Base-by-base conservation (phyloP, 2,329 filamentous ascomycete genomes). In the Grosmannia huntii region DNA sequence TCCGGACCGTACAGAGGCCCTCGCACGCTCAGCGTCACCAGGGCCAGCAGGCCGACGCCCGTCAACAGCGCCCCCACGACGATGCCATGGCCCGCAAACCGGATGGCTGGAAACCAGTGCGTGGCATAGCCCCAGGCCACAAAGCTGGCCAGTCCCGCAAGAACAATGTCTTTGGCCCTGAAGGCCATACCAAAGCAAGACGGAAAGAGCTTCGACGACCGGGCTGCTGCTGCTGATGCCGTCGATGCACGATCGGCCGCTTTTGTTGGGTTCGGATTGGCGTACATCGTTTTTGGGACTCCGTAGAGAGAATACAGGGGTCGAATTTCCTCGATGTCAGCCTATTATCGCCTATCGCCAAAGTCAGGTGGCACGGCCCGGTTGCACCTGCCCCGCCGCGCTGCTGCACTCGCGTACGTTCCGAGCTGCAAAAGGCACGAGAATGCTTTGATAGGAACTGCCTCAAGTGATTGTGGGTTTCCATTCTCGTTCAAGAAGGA, bases 61-160 rank as follows among this genome's bases (percentile, higher is more conserved):
- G 84, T 74, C 62, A 83, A 67, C 62, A 86, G 65, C 62, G 79
- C 74, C 63, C 94, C 92, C 63, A 81, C 73, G 64, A 87, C 75
- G 70, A 97, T 90, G 65, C 91, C 89, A 72, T 95, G 88, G 66
- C 87, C 89, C 49, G 89, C 78, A 80, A 88, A 95, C 70, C 90
- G 89, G 64, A 97, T 76, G 60, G 84, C 75, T 33, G 92, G 90
- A 66, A 90, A 77, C 85, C 87, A 95, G 74, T 87, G 85, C 64
- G 89, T 85, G 60, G 86, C 80, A 70, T 91, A 86, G 62, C 89
- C 88, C 92, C 92, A 97, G 69, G 89, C 86, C 70, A 96, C 76
- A 72, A 96, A 89, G 70, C 78, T 80, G 71, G 79, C 83, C 69
- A 86, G 71, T 70, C 79, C 80, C 70, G 84, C 83, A 72, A 87